Evolutionary conservation across 495 filamentous ascomycete species (phyloP).

Genomic region (Aspergillus saccharolyticus): DNA sequence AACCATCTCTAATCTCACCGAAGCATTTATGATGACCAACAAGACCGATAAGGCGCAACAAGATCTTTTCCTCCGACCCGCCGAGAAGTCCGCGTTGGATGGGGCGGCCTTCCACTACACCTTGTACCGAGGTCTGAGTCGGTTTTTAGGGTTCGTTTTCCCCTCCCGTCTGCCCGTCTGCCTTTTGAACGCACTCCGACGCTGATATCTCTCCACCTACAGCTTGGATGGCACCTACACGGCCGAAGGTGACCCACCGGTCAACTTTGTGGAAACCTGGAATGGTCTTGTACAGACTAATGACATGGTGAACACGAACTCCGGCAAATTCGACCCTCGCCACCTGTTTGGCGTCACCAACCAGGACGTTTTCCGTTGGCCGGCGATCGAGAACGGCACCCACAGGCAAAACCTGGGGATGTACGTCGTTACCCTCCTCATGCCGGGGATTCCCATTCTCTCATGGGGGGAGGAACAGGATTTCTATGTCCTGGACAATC

Average conservation of each 20-base stretch:
- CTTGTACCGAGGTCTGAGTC: slow-evolving; percentile 59
- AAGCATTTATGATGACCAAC: slow-evolving; percentile 43
- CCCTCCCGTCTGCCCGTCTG: background rate
- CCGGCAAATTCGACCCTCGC: slow-evolving; percentile 60
- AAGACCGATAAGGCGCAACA: slow-evolving; percentile 14
- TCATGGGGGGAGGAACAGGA: slow-evolving; percentile 67
- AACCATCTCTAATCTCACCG: slow-evolving; percentile 31
- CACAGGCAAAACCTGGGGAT: slow-evolving; percentile 55
- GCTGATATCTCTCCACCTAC: background rate
- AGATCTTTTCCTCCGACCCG: slow-evolving; percentile 49
- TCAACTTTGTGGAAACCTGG: slow-evolving; percentile 57
- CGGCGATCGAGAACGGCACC: slow-evolving; percentile 53
- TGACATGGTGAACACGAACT: slow-evolving; percentile 59
- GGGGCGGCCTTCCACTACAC: slow-evolving; percentile 68
- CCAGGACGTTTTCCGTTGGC: slow-evolving; percentile 72
- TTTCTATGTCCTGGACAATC: slow-evolving; percentile 60
- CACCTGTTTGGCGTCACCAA: slow-evolving; percentile 66
- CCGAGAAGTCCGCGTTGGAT: slow-evolving; percentile 53
- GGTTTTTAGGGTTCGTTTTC: slow-evolving; percentile 48
- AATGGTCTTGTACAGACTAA: slow-evolving; percentile 54
- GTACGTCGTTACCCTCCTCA: slow-evolving; percentile 56
- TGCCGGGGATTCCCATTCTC: slow-evolving; percentile 61
- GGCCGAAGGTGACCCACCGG: slow-evolving; percentile 52
- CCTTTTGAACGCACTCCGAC: background rate
- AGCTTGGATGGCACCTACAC: slow-evolving; percentile 52